These are phyloP conservation scores for Trichoderma citrinoviride DNA, from an alignment of 2,329 filamentous ascomycete genomes.

Conservation along the genomic window DNA sequence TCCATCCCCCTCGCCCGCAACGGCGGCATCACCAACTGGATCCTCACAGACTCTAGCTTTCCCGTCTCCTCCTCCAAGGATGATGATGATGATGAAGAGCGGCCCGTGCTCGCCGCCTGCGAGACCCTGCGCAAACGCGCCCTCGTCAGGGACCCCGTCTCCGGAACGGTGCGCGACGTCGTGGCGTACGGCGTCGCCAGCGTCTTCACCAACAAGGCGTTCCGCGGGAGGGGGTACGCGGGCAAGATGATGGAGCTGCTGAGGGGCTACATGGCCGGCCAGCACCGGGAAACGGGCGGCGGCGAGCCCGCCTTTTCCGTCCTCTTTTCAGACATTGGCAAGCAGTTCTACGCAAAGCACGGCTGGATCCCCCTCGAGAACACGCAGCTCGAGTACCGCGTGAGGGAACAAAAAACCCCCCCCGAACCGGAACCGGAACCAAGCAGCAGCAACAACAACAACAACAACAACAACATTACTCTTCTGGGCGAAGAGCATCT, in stretches of 20 bases:
- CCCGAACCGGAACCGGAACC: conserved; percentile 26
- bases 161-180: conserved; percentile 46
- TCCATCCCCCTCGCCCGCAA: conserved; percentile 57
- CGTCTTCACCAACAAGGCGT: conserved; percentile 70
- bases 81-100: conserved; percentile 34
- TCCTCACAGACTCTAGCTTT: conserved; percentile 51
- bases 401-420: conserved; percentile 25
- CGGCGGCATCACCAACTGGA: conserved; percentile 61
- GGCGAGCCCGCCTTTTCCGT: conserved; percentile 65
- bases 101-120: conserved; percentile 60
- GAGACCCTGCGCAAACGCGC: conserved; percentile 62
- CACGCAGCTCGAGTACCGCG: conserved; percentile 63
- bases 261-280: conserved; percentile 40
- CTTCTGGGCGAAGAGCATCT: conserved; percentile 61
- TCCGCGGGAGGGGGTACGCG: conserved; percentile 73
- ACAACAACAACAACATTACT: too few species aligned
- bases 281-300: conserved; percentile 30
- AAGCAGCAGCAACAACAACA: too few species aligned
- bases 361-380: conserved; percentile 78
- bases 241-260: conserved; percentile 70
- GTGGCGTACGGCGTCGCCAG: conserved; percentile 73
- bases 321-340: conserved; percentile 83
- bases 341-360: conserved; percentile 71
- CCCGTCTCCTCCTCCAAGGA: conserved; percentile 1
- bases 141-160: conserved; percentile 40